Percentiles rank a stretch among this genome's conserved stretches.
These are phyloP conservation scores for Ascochyta viciae-villosae DNA, from an alignment of 2,329 filamentous ascomycete genomes.

Conservation along the genomic window DNA sequence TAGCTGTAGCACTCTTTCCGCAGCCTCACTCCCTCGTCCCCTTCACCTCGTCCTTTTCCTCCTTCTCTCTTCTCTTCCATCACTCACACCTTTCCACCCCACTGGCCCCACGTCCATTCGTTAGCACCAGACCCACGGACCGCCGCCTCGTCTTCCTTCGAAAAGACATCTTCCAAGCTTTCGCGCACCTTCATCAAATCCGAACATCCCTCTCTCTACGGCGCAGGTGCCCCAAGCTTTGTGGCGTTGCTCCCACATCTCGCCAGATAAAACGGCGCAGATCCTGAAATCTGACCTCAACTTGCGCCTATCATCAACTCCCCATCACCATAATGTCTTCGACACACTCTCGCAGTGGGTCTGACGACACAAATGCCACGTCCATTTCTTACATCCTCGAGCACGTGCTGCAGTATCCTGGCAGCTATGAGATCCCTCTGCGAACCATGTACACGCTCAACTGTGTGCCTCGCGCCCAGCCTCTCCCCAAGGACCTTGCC, in stretches of 20 bases:
- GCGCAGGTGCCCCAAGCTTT: constrained; percentile 14
- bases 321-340: constrained; percentile 36
- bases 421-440: constrained; percentile 70
- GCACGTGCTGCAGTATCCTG: constrained; percentile 65
- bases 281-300: constrained; percentile 2
- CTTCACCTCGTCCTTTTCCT: constrained; percentile 16
- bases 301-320: not conserved
- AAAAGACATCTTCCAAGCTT: constrained; percentile 2
- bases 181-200: constrained; percentile 1
- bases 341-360: constrained; percentile 48
- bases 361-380: constrained; percentile 45
- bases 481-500: constrained; percentile 39
- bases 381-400: constrained; percentile 49
- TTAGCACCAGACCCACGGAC: constrained; percentile 23
- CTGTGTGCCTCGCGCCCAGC: constrained; percentile 60
- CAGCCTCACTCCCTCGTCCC: constrained; percentile 19
- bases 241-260: constrained; percentile 14
- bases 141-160: constrained; percentile 14
- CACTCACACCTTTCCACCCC: constrained; percentile 20
- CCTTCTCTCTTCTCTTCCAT: constrained; percentile 10
- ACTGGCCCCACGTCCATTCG: constrained; percentile 29
- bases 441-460: constrained; percentile 74
- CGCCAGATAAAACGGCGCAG: constrained; percentile 17
- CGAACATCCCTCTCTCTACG: constrained; percentile 6
- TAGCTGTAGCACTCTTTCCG: constrained; percentile 9